Evolutionary conservation across 2,329 filamentous ascomycete species (phyloP).

Genomic region (Graphiopsis chlorocephala): DNA sequence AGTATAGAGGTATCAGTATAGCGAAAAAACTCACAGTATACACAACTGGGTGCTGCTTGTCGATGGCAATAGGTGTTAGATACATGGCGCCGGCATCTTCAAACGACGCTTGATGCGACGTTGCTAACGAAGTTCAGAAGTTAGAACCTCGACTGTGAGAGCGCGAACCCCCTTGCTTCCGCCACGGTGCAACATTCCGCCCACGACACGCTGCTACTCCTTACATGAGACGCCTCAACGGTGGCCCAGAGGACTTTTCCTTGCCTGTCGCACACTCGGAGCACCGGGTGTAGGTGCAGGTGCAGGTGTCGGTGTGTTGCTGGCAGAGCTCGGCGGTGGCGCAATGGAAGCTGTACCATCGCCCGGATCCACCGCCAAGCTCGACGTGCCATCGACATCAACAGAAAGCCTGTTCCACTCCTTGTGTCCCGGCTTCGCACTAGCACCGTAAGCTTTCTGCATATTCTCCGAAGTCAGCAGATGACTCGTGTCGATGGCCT

Average conservation of each 20-base stretch:
- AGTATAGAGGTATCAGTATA: conserved; percentile 25
- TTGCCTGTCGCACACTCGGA: neutral
- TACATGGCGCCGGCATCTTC: conserved; percentile 20
- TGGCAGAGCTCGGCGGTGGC: neutral
- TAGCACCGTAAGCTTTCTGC: conserved; percentile 25
- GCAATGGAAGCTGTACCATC: neutral
- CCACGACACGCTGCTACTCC: conserved; percentile 14
- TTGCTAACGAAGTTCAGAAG: neutral
- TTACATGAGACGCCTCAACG: neutral
- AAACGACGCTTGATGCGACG: neutral
- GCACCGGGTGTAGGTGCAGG: neutral
- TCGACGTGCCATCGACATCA: conserved; percentile 18
- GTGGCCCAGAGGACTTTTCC: conserved; percentile 1
- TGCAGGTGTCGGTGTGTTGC: neutral
- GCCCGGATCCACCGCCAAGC: conserved; percentile 16
- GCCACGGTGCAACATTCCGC: conserved; percentile 17
- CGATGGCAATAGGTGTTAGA: conserved; percentile 16
- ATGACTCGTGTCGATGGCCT: conserved; percentile 4
- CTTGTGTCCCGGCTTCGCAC: conserved; percentile 18
- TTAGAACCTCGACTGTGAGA: neutral
- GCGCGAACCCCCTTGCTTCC: conserved; percentile 12
- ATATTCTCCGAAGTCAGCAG: conserved; percentile 33
- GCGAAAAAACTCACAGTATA: conserved; percentile 12
- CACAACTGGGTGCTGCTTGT: conserved; percentile 17
- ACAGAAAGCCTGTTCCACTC: conserved; percentile 15